A percentile compares a stretch with the other conserved stretches of the same genome.
These are phyloP conservation scores for Castanospermum australe DNA, from an alignment of 306 rosid species.

Conservation along the genomic window DNA sequence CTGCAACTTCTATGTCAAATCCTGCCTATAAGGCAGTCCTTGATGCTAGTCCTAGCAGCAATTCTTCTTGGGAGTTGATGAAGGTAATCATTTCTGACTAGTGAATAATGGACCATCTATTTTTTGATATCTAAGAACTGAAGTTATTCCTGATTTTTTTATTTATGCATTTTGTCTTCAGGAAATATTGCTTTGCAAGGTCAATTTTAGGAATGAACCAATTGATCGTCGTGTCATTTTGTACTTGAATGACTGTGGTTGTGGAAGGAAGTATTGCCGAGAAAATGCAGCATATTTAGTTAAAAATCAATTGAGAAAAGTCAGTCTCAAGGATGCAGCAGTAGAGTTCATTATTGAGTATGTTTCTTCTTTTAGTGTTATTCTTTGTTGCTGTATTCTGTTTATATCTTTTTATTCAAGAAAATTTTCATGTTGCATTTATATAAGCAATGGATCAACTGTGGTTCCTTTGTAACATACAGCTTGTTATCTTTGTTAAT, in stretches of 20 bases:
- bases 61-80: conserved; percentile 96
- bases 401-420: neutral
- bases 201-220: conserved; percentile 71
- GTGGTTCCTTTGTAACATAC: neutral
- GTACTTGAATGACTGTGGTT: conserved; percentile 75
- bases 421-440: neutral
- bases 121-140: neutral
- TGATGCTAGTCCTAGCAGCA: conserved; percentile 90
- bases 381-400: neutral
- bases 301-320: conserved; percentile 73
- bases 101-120: neutral
- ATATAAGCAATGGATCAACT: neutral
- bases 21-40: conserved; percentile 98
- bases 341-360: conserved; percentile 81
- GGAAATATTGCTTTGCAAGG: conserved; percentile 91
- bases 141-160: neutral
- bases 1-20: conserved; percentile 96
- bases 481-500: neutral
- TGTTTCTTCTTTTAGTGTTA: conserved; percentile 32
- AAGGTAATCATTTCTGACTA: conserved; percentile 54
- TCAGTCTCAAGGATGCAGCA: conserved; percentile 83
- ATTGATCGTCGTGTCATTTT: conserved; percentile 74
- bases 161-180: conserved; percentile 33
- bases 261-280: conserved; percentile 69
- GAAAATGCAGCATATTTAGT: conserved; percentile 84